These are phyloP conservation scores for Geotrichum europaeum DNA, from an alignment of 1,139 yeast genomes.

Conservation along the genomic window DNA sequence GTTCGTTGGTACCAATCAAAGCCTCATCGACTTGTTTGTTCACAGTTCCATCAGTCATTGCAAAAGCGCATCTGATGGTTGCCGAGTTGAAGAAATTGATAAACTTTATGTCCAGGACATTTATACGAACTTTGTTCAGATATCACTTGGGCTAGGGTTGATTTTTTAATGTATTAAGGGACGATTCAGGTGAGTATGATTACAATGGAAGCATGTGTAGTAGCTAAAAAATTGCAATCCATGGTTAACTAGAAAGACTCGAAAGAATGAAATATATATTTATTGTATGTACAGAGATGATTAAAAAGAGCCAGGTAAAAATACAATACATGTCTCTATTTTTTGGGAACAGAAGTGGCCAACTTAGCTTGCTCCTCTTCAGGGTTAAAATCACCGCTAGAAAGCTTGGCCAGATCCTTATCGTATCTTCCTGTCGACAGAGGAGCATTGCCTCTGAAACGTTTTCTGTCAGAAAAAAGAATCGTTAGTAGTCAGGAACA, in stretches of 20 bases:
- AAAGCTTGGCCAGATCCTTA: slow-evolving; percentile 72
- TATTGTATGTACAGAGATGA: slow-evolving; percentile 13
- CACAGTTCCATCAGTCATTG: neutral
- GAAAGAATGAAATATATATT: neutral
- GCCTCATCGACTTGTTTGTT: neutral
- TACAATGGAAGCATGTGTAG: neutral
- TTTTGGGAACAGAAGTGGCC: slow-evolving; percentile 4
- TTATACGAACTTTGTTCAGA: neutral
- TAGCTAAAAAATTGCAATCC: neutral
- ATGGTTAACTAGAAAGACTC: neutral
- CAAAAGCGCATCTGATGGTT: neutral
- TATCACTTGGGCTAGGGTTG: neutral
- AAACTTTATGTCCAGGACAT: neutral
- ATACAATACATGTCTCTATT: neutral
- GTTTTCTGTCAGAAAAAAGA: slow-evolving; percentile 42
- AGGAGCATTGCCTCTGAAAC: slow-evolving; percentile 93
- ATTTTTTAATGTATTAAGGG: neutral
- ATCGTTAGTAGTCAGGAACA: neutral
- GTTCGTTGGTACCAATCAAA: neutral
- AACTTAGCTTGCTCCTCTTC: slow-evolving; percentile 57
- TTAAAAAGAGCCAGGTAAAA: neutral
- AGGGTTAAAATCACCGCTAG: slow-evolving; percentile 75
- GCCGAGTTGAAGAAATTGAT: neutral
- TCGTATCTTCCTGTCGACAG: slow-evolving; percentile 88
- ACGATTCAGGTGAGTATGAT: neutral